Evolutionary conservation across 352 stramenopile species (phyloP).

Genomic region (Globisporangium cederbergense): DNA sequence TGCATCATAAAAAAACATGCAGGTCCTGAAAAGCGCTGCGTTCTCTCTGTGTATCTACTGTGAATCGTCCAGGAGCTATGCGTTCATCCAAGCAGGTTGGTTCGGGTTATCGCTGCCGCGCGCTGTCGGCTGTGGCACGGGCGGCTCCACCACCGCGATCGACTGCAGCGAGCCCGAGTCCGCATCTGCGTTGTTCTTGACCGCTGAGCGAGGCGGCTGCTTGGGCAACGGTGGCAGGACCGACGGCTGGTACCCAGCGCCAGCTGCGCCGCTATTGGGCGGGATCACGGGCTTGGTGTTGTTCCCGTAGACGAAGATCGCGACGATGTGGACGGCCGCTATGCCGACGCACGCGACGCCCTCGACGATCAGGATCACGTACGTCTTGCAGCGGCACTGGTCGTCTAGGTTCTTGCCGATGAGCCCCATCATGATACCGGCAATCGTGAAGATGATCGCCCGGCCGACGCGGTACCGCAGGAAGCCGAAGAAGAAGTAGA

Average conservation of each 20-base stretch:
- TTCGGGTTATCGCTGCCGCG: slow-evolving; percentile 4
- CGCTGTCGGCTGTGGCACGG: background rate
- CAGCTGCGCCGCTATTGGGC: background rate
- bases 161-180: slow-evolving; percentile 5
- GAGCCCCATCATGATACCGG: slow-evolving; percentile 58
- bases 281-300: slow-evolving; percentile 27
- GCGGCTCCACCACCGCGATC: background rate
- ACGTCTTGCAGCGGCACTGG: slow-evolving; percentile 47
- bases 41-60: background rate
- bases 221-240: slow-evolving; percentile 8
- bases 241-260: slow-evolving; percentile 2
- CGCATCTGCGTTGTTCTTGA: background rate
- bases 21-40: no score
- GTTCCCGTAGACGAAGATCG: slow-evolving; percentile 51
- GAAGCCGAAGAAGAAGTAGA: slow-evolving; percentile 84
- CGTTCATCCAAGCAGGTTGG: slow-evolving; percentile 20
- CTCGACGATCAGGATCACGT: slow-evolving; percentile 50
- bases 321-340: slow-evolving; percentile 38
- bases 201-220: background rate
- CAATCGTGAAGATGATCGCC: slow-evolving; percentile 46
- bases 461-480: slow-evolving; percentile 70
- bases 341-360: slow-evolving; percentile 48
- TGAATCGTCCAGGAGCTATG: background rate
- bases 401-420: slow-evolving; percentile 55
- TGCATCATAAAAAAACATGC: no score